Evolutionary conservation across 495 filamentous ascomycete species (phyloP), one percentile per base, ranked within the genome.

Genomic region (Penicillium canariense): DNA sequence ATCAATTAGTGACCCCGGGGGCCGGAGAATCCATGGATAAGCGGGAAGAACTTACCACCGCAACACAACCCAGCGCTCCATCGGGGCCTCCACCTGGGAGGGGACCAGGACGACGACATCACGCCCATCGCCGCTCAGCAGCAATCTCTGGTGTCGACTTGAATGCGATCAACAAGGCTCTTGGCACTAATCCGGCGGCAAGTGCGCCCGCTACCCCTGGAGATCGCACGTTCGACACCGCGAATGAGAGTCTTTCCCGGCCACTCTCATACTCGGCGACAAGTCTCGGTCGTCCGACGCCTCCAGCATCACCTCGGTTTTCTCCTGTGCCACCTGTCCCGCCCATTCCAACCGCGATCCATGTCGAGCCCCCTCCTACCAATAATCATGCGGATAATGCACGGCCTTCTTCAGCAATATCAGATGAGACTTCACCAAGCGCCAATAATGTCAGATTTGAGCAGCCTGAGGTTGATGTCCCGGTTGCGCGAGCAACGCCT

Each of bases 101-200:
- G 40, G 77, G 75, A 6, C 79, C 76, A 38, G 74, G 77, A 26
- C 76, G 81, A 51, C 81, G 88, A 61, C 84, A 88, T 17, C 91
- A 96, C 71, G 85, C 85, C 11, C 91, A 96, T 73, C 83, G 90
- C 46, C 83, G 91, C 52, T 95, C 90, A n/a, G 85, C 83, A 30
- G 91, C 91, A 1, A 85, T 96, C 10, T 94, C 90, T n/a, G 86
- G 80, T 55, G 84, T 91, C 54, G 91, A 96, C 71, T 68, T 95
- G 4, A 85, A 84, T 6, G 79, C 84, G 17, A 88, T 96, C 40
- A 72, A 90, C 22, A 86, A 86, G 52, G 66, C 80, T 3, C 66
- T 82, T 17, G 72, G 70, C 50, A 38, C 75, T 45, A 69, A 66
- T 51, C 50, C 77, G 26, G 74, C 75, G 42, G 77, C 80, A 44